These are phyloP conservation scores for Melaleuca alternifolia DNA, from an alignment of 345 rosid species.

Conservation along the genomic window DNA sequence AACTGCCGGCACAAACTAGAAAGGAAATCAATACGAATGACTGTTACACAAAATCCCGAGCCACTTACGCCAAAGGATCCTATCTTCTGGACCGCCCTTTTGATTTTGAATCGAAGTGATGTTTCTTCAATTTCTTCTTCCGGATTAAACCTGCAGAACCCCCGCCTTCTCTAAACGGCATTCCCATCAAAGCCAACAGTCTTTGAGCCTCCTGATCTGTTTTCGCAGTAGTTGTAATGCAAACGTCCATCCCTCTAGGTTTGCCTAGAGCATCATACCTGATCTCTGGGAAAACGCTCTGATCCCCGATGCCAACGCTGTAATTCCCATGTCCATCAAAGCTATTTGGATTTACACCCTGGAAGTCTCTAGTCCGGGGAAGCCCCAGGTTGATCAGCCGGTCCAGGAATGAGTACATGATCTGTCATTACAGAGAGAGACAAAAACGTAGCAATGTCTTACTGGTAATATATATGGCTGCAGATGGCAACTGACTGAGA, in stretches of 20 bases:
- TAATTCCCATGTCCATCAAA: constrained; percentile 91
- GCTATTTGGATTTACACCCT: constrained; percentile 75
- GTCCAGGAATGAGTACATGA: constrained; percentile 87
- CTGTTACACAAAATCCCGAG: neutral
- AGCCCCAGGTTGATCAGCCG: constrained; percentile 88
- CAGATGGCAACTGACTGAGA: neutral
- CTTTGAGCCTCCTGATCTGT: constrained; percentile 72
- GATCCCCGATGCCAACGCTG: constrained; percentile 76
- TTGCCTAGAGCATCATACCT: constrained; percentile 58
- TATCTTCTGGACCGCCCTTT: constrained; percentile 47
- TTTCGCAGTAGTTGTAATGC: constrained; percentile 77
- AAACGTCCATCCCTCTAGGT: constrained; percentile 87
- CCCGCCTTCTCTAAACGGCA: constrained; percentile 78
- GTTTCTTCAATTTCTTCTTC: constrained; percentile 80
- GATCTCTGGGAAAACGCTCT: constrained; percentile 84
- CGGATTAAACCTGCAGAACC: constrained; percentile 13
- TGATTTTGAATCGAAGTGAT: constrained; percentile 63
- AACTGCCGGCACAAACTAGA: neutral
- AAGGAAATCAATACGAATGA: neutral
- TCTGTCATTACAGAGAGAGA: constrained; percentile 19
- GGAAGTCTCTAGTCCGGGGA: constrained; percentile 92
- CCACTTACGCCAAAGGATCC: neutral
- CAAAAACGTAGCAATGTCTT: neutral
- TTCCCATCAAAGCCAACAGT: constrained; percentile 83
- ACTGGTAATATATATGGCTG: neutral